These are phyloP conservation scores for Schoenoplectus tabernaemontani DNA, from an alignment of 202 grass and related monocot species.

Conservation along the genomic window DNA sequence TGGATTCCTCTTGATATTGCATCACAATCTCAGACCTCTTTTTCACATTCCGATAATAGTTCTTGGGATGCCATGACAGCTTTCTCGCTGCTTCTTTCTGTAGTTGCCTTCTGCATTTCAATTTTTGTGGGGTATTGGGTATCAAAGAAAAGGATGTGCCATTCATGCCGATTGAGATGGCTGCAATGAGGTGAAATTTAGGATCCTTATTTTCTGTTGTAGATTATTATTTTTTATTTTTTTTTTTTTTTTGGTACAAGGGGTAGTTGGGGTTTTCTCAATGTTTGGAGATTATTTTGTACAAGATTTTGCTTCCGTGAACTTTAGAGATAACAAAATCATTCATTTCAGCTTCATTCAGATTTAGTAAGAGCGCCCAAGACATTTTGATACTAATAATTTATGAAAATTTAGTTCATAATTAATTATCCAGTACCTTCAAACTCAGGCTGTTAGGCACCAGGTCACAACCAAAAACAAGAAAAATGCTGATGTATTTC, in stretches of 20 bases:
- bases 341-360: slow-evolving; percentile 6
- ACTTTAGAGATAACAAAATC: not conserved
- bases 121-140: slow-evolving; percentile 70
- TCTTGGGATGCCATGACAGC: slow-evolving; percentile 81
- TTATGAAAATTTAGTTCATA: too few relatives aligned
- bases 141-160: slow-evolving; percentile 57
- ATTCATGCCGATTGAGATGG: slow-evolving; percentile 62
- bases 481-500: too few relatives aligned
- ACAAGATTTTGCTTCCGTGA: not conserved
- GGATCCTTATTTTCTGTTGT: not conserved
- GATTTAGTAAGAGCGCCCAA: too few relatives aligned
- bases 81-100: slow-evolving; percentile 78
- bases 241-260: not conserved
- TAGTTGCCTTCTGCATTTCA: slow-evolving; percentile 60
- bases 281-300: slow-evolving; percentile 1
- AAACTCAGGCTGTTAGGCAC: too few relatives aligned
- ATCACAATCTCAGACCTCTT: slow-evolving; percentile 32
- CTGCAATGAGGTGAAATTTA: slow-evolving; percentile 12
- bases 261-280: not conserved
- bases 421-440: too few relatives aligned
- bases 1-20: slow-evolving; percentile 79
- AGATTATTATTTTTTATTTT: not conserved
- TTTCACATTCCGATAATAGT: slow-evolving; percentile 41
- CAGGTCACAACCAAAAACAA: too few relatives aligned
- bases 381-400: too few relatives aligned